Base-by-base conservation (phyloP, 371 early-diverging fungal species). In the Conidiobolus incongruus region DNA sequence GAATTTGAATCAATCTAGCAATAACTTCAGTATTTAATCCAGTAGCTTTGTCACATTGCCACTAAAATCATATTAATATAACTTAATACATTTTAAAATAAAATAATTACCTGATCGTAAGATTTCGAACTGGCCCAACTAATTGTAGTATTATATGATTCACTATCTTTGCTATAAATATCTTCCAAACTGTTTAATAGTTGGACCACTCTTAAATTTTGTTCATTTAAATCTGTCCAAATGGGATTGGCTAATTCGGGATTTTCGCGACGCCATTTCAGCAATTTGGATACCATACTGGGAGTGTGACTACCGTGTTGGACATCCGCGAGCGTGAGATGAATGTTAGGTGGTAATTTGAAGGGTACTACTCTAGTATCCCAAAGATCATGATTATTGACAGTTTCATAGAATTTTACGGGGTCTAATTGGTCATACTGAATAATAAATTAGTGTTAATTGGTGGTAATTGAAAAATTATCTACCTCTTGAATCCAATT, bases 271-370 rank as follows among this genome's bases (percentile, higher is more conserved):
- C 82, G 66, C 94, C 94, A 95, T 24, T 51, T 61, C 33, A 89
- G 63, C 2, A 92, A 86, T 47, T 77, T 75, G n/a, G 75, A 66
- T 19, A 88, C 94, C 52, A 95, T 63, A 28, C 77, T 73, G 13
- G 90, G 92, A 1, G 96, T 95, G 65, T 80, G 77, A 46, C 81
- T 81, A 28, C 96, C 96, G 8, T 81, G 75, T 56, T 81, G 78
- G 22, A 95, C 76, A 59, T 95, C 96, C 0, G 84, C 96, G 43
- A 95, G 62, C 52, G 79, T 61, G 45, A 95, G 50, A 4, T 61
- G 58, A 16, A 88, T 62, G 0, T 74, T 55, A 16, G 70, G 77
- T 4, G 94, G 91, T 28, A 95, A 53, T 4, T 48, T 43, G 28
- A 87, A 69, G 0, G 69, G 65, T 5, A 29, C 48, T 0, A 82